phyloP scores from a whole-genome alignment of 179 eudicot species.

The Spergularia azorica region DNA sequence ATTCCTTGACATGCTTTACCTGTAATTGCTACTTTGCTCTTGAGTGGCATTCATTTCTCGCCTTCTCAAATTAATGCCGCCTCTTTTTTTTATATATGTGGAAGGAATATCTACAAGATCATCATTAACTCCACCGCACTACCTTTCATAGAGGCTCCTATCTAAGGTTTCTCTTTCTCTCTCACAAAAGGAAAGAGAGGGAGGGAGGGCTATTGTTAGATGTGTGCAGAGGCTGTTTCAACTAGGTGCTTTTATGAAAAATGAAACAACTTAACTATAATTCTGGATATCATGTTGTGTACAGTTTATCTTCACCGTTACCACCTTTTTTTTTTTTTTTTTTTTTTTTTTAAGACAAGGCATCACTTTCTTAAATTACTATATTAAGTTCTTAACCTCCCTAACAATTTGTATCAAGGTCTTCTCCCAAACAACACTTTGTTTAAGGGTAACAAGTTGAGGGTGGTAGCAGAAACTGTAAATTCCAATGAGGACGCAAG shows the following conservation, averaged over 20 bases:
- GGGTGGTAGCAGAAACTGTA: neutral
- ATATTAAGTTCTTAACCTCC: neutral
- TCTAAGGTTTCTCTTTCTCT: too few relatives aligned
- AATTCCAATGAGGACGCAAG: neutral
- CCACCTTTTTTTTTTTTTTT: too few relatives aligned
- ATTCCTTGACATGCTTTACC: neutral
- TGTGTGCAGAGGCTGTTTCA: neutral
- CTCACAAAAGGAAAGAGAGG: too few relatives aligned
- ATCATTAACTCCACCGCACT: neutral
- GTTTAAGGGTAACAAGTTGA: neutral
- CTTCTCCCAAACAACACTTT: too few relatives aligned
- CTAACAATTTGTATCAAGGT: too few relatives aligned
- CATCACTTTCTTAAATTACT: neutral
- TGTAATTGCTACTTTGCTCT: constrained; percentile 1
- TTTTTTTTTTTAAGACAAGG: too few relatives aligned
- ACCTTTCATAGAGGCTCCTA: neutral
- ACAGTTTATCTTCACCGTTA: neutral
- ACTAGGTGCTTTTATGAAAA: neutral
- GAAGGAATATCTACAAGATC: neutral
- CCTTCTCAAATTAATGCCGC: neutral
- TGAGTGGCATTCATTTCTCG: neutral
- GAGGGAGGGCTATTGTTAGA: neutral
- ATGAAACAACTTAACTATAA: neutral
- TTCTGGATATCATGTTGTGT: neutral
- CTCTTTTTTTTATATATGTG: neutral